Evolutionary conservation across 1,284 basidiomycete species (phyloP), one percentile per base, ranked within the genome.

Genomic region (Ustilago sp.): DNA sequence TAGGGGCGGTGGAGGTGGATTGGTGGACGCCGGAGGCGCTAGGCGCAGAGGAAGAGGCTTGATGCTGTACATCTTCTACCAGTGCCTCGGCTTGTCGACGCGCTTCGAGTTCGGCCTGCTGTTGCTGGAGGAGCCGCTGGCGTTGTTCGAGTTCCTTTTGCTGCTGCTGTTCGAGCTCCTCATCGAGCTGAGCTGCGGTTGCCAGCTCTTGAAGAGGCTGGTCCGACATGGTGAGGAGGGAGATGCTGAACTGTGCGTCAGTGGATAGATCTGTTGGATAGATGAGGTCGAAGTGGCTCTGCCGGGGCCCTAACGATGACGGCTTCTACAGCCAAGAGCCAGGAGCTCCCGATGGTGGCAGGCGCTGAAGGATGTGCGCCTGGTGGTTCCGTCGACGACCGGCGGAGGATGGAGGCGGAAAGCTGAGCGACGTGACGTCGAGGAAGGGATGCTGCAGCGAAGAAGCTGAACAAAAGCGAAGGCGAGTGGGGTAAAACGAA

Each of bases 121-220:
- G 70, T 43, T 69, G 63, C 47, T 71, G 70, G 19, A 67, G 69
- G 5, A 72, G 73, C 59, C 71, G 68, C 39, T 75, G 64, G 32
- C 65, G 70, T 50, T 73, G 70, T 48, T 68, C 64, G n/a, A 63
- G 65, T 43, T 73, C 70, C 61, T 73, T 67, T 55, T 73, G 65
- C 43, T 68, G 66, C 66, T 74, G 71, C 62, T 74, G 64, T 39
- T 76, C 74, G 34, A 76, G 65, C 43, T 67, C 74, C 43, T 76
- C 74, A 47, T 76, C 74, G 56, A 76, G 68, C 51, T 76, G 74
- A 17, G 74, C 74, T 35, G 74, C 74, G 36, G 74, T 76, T n/a
- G 74, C 74, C 56, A 76, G 64, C 74, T 76, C 74, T 47, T 76
- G 74, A 8, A 76, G 68, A 32, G 74, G 74, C 62, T 76, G 74